A percentile compares a stretch with the other conserved stretches of the same genome.
Conservation (phyloP, 495 filamentous ascomycete species). For the Glonium stellatum region DNA sequence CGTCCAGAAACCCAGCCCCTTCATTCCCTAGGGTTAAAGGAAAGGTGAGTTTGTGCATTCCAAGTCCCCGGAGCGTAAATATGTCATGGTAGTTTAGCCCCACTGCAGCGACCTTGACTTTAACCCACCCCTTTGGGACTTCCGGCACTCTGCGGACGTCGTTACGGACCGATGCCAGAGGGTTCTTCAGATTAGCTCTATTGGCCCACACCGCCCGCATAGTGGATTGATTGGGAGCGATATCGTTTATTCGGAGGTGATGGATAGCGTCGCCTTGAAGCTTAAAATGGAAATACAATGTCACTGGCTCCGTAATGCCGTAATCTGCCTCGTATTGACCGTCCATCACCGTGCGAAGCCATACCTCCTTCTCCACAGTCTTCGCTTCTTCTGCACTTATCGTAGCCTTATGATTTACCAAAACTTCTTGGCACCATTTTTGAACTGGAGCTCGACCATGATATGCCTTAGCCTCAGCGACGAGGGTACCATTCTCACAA, state of each 20-base stretch:
- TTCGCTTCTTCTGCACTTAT: neutral
- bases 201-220: constrained; percentile 28
- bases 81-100: constrained; percentile 30
- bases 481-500: neutral
- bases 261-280: constrained; percentile 11
- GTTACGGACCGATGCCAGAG: constrained; percentile 21
- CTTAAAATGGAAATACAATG: constrained; percentile 27
- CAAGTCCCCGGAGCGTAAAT: constrained; percentile 24
- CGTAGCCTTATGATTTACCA: constrained; percentile 6
- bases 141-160: constrained; percentile 16
- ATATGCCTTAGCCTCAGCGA: constrained; percentile 10
- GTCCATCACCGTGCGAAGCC: constrained; percentile 19
- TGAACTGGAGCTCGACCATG: neutral
- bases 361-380: neutral
- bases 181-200: constrained; percentile 16
- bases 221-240: constrained; percentile 18
- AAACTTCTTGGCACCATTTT: constrained; percentile 6
- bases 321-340: constrained; percentile 17
- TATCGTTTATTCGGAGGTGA: constrained; percentile 15
- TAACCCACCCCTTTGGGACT: constrained; percentile 24
- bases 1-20: constrained; percentile 26
- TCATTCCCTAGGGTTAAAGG: constrained; percentile 32
- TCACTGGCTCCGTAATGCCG: constrained; percentile 27
- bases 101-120: constrained; percentile 25
- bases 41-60: constrained; percentile 17